Conservation (phyloP, 2,329 filamentous ascomycete species). For the Simplicillium aogashimaense region DNA sequence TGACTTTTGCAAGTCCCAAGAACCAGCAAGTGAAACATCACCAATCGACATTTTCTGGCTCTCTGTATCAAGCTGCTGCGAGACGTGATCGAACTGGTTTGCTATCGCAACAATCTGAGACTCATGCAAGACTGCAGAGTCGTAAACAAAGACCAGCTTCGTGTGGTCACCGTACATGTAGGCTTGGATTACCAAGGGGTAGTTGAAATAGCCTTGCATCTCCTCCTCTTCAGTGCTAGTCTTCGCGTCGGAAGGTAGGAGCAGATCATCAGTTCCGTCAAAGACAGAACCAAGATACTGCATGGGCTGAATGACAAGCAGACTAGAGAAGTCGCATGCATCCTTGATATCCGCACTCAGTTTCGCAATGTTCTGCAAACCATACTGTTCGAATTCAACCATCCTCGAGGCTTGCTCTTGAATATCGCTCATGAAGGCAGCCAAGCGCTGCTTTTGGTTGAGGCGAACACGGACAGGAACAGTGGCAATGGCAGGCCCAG, state of each 20-base stretch:
- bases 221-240: constrained; percentile 8
- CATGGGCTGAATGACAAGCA: constrained; percentile 18
- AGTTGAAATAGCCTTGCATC: constrained; percentile 5
- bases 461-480: constrained; percentile 38
- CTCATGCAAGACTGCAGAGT: constrained; percentile 3
- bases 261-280: constrained; percentile 1
- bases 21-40: constrained; percentile 1
- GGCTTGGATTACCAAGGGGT: constrained; percentile 14
- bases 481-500: constrained; percentile 45
- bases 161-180: constrained; percentile 5
- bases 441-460: constrained; percentile 24
- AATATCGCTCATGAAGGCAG: constrained; percentile 31
- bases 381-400: constrained; percentile 18
- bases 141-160: constrained; percentile 7
- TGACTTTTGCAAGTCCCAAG: constrained; percentile 7
- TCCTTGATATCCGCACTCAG: constrained; percentile 3
- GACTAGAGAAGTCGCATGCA: constrained; percentile 15
- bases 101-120: constrained; percentile 9
- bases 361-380: constrained; percentile 19
- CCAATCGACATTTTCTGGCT: constrained; percentile 1
- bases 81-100: constrained; percentile 9
- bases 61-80: constrained; percentile 7
- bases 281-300: constrained; percentile 1
- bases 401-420: constrained; percentile 14
- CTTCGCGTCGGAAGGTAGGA: neutral